Conservation (phyloP, 2,329 filamentous ascomycete genomes). For the Metarhizium guizhouense region DNA sequence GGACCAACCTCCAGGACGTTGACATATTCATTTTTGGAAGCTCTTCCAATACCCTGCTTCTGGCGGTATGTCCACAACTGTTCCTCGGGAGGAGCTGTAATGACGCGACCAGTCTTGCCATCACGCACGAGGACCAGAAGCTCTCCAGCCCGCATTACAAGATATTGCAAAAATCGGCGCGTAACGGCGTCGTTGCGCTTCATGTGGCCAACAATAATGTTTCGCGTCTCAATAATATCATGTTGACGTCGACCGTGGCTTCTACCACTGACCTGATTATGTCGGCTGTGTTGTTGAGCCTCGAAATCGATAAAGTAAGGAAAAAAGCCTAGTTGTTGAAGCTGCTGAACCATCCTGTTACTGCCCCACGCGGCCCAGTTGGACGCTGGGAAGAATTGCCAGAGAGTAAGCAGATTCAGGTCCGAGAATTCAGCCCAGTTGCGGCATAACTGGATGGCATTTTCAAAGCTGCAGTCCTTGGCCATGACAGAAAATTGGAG, state of each 20-base stretch:
- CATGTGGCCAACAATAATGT: slow-evolving; percentile 19
- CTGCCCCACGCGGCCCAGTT: slow-evolving; percentile 16
- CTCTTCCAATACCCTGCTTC: slow-evolving; percentile 16
- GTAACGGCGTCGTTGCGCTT: slow-evolving; percentile 19
- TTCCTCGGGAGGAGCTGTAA: slow-evolving; percentile 16
- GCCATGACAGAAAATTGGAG: slow-evolving; percentile 21
- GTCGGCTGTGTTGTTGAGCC: slow-evolving; percentile 10
- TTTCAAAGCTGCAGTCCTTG: slow-evolving; percentile 18
- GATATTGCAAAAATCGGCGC: slow-evolving; percentile 18
- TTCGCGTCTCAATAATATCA: slow-evolving; percentile 17
- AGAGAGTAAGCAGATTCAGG: slow-evolving; percentile 14
- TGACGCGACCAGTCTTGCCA: slow-evolving; percentile 19
- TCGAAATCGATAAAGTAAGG: slow-evolving; percentile 19
- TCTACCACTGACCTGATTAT: slow-evolving; percentile 13
- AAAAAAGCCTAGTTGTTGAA: slow-evolving; percentile 18
- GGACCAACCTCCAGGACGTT: slow-evolving; percentile 15
- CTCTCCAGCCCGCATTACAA: slow-evolving; percentile 17
- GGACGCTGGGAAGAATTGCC: slow-evolving; percentile 19
- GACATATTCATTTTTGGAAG: slow-evolving; percentile 18
- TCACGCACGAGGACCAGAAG: slow-evolving; percentile 18
- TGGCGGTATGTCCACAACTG: slow-evolving; percentile 18
- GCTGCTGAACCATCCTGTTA: slow-evolving; percentile 14
- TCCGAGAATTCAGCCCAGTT: slow-evolving; percentile 22
- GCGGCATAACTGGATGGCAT: slow-evolving; percentile 19
- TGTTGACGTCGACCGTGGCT: slow-evolving; percentile 14